Conservation (phyloP, 768 basidiomycete species). For the Nidularia pulvinata region DNA sequence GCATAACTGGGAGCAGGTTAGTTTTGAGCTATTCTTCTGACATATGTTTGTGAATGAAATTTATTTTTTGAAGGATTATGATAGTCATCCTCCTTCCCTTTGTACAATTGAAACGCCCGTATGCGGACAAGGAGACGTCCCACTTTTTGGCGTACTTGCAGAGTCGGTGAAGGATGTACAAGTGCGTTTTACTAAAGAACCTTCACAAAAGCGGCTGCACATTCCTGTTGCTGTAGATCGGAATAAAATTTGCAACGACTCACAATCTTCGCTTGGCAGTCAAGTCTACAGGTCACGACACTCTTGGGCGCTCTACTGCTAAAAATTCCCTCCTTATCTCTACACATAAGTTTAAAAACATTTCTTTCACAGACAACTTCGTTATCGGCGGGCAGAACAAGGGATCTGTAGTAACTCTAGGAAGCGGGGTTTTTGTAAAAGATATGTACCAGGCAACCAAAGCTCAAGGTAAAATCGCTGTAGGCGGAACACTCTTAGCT, state of each 20-base stretch:
- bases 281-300: slow-evolving; percentile 26
- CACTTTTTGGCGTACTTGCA: slow-evolving; percentile 22
- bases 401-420: slow-evolving; percentile 13
- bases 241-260: neutral
- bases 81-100: slow-evolving; percentile 17
- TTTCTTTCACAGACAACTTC: slow-evolving; percentile 11
- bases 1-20: slow-evolving; percentile 11
- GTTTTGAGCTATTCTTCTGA: neutral
- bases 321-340: slow-evolving; percentile 24
- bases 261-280: slow-evolving; percentile 6
- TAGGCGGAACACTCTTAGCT: slow-evolving; percentile 17
- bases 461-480: slow-evolving; percentile 15
- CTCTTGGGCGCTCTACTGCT: slow-evolving; percentile 30
- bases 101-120: slow-evolving; percentile 15
- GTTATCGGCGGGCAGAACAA: neutral
- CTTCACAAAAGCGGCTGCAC: neutral
- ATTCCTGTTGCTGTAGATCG: neutral
- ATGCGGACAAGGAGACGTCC: slow-evolving; percentile 29
- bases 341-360: slow-evolving; percentile 18
- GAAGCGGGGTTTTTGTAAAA: slow-evolving; percentile 17
- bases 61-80: slow-evolving; percentile 15
- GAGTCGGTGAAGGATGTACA: slow-evolving; percentile 25
- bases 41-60: neutral
- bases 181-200: slow-evolving; percentile 4
- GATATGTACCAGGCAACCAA: slow-evolving; percentile 15